These are phyloP conservation scores for Alternaria solani DNA, from an alignment of 2,329 filamentous ascomycete genomes.

Conservation along the genomic window DNA sequence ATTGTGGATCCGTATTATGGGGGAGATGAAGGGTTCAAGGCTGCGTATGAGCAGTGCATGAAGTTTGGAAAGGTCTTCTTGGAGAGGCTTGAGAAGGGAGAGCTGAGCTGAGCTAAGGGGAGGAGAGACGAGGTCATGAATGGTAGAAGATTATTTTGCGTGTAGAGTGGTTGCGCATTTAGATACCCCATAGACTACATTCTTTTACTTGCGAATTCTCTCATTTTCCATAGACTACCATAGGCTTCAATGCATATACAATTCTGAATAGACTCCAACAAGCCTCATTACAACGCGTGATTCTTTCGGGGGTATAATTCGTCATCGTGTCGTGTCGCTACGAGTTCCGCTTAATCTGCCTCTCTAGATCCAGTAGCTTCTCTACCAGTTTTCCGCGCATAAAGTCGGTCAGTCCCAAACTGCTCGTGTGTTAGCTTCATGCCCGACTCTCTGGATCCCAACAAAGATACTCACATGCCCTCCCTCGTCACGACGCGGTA, in stretches of 20 bases:
- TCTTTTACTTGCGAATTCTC: too few relatives aligned
- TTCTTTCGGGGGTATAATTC: constrained; percentile 8
- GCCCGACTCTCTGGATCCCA: neutral
- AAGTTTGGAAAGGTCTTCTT: constrained; percentile 82
- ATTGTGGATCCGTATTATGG: constrained; percentile 86
- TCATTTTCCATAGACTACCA: constrained; percentile 21
- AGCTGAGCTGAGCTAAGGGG: constrained; percentile 41
- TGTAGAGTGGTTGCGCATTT: constrained; percentile 6
- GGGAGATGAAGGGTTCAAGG: constrained; percentile 20
- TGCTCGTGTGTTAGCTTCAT: constrained; percentile 1
- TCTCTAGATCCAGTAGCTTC: constrained; percentile 29
- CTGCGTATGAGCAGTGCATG: constrained; percentile 82
- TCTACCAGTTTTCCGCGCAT: constrained; percentile 34
- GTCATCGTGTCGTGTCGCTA: neutral
- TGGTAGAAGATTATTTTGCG: neutral
- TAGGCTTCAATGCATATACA: constrained; percentile 8
- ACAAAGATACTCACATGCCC: constrained; percentile 61
- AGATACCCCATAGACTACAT: constrained; percentile 35
- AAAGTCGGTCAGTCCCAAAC: constrained; percentile 33
- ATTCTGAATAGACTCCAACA: neutral
- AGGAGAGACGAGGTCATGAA: neutral
- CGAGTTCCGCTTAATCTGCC: constrained; percentile 28
- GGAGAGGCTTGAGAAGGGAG: constrained; percentile 60
- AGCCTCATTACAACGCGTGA: neutral
- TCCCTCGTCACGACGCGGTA: constrained; percentile 68